Conservation (phyloP, 441 rosid genomes). For the Gossypium gossypioides region DNA sequence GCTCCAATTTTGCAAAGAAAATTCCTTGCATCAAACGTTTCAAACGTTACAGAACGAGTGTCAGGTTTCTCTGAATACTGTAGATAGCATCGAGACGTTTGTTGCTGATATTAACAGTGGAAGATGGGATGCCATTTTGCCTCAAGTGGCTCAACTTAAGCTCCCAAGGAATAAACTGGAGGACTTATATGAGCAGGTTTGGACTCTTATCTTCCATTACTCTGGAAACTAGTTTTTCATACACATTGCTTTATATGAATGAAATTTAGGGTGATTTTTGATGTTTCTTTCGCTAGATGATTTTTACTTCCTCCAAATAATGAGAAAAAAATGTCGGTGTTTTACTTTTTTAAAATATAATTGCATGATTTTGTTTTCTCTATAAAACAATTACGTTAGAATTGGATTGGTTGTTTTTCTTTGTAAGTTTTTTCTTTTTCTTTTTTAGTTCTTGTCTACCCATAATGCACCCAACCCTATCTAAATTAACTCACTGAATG, state of each 20-base stretch:
- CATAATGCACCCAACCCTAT: too few relatives aligned
- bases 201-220: not conserved
- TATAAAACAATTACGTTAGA: not conserved
- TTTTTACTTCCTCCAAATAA: not conserved
- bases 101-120: conserved; percentile 82
- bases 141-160: conserved; percentile 94
- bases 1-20: conserved; percentile 96
- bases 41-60: conserved; percentile 92
- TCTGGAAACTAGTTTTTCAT: not conserved
- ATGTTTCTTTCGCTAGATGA: not conserved
- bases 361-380: not conserved
- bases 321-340: not conserved
- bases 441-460: too few relatives aligned
- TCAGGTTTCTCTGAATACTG: conserved; percentile 88
- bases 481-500: too few relatives aligned
- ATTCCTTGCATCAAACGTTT: conserved; percentile 85
- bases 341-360: not conserved
- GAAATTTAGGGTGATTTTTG: not conserved
- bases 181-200: conserved; percentile 91
- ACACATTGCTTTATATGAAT: not conserved
- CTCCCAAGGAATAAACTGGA: conserved; percentile 85
- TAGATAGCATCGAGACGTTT: conserved; percentile 90
- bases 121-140: conserved; percentile 86
- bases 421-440: not conserved
- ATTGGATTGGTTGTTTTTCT: not conserved